Evolutionary conservation across 768 basidiomycete genomes (phyloP).

Genomic region (Steccherinum ochraceum): DNA sequence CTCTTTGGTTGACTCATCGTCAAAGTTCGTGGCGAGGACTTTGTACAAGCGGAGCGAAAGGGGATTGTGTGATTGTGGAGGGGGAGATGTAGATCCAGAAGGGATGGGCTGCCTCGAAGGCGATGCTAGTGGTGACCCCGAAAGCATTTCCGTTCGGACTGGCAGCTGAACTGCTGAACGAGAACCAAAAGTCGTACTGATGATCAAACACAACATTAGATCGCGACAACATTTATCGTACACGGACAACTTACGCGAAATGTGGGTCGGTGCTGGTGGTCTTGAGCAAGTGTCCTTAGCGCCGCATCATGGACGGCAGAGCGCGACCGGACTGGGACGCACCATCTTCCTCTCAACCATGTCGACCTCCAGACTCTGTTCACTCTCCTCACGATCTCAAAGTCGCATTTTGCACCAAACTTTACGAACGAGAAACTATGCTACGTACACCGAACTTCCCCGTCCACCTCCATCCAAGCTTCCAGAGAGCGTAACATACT

Average conservation of each 20-base stretch:
- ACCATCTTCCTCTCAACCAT: neutral
- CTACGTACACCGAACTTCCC: slow-evolving; percentile 10
- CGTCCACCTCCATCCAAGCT: slow-evolving; percentile 20
- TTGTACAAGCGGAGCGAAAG: slow-evolving; percentile 88
- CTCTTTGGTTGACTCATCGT: slow-evolving; percentile 71
- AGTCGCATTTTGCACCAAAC: neutral
- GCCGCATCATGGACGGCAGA: no score
- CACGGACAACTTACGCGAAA: neutral
- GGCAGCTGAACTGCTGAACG: no score
- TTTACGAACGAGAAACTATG: neutral
- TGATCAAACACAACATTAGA: no score
- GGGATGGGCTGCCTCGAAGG: slow-evolving; percentile 10
- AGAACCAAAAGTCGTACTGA: no score
- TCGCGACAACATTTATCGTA: no score
- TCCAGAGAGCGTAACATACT: slow-evolving; percentile 33
- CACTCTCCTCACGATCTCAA: neutral
- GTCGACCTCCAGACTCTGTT: neutral
- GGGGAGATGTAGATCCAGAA: slow-evolving; percentile 16
- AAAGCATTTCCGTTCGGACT: neutral
- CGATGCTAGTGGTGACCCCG: neutral
- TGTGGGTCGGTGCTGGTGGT: no score
- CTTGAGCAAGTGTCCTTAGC: no score
- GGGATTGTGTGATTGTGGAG: slow-evolving; percentile 49
- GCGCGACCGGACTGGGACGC: neutral
- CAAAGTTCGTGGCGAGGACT: slow-evolving; percentile 75